Evolutionary conservation across 805 yeast genomes (phyloP), one percentile per base, ranked within the genome.

Genomic region (Pichia ethanolica): DNA sequence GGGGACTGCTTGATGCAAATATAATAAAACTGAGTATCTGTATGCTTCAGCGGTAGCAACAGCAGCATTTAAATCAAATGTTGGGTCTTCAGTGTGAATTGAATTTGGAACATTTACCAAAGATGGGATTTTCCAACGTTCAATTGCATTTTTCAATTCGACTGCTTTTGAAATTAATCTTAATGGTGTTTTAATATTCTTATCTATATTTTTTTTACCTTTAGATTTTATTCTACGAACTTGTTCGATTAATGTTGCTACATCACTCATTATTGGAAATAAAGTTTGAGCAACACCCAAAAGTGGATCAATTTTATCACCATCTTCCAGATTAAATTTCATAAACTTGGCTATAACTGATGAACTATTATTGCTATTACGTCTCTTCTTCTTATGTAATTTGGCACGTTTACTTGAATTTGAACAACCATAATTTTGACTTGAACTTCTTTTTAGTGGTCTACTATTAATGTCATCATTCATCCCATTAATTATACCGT

Each of bases 21-120:
- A 81, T 25, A 82, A 58, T 37, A 83, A 60, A 0, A 85, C 71
- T 1, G 86, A 74, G 60, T 71, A 79, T 38, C 86, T 60, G 61
- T 82, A 83, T 0, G 87, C 83, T 58, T 82, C 88, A 3, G 88
- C 87, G 1, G 87, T 82, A 2, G 86, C 77, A 28, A 83, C 69
- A 50, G 84, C 78, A 9, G 83, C 75, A 5, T 82, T 66, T 33
- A 79, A 59, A 54, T 82, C 88, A 70, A 82, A 76, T 2, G 70
- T 62, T 6, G 77, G 71, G 52, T 75, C 78, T 44, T 68, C 73
- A 14, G 60, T 60, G 50, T 64, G 63, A 30, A 26, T 26, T 6
- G 26, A 27, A 25, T 33, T 20, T 6, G 33, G 25, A 14, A 64
- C 64, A 56, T 70, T 65, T 12, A 66, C 61, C 9, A 71, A 58